phyloP scores from a whole-genome alignment of 108 stramenopile genomes.

The Licmophora abbreviata region DNA sequence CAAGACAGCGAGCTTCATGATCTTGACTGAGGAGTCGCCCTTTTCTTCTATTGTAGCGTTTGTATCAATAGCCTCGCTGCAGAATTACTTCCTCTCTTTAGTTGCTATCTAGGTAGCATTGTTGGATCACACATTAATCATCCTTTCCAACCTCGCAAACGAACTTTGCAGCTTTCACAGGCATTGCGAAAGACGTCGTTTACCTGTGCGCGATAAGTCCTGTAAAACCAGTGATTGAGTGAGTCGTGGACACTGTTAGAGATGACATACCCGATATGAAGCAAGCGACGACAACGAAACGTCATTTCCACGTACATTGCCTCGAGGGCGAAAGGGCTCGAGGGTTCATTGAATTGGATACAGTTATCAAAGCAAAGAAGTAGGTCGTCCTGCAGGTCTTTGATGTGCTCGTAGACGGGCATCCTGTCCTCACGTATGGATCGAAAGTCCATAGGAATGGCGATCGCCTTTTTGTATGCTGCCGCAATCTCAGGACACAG shows the following conservation, averaged over 20 bases:
- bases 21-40: slow-evolving; percentile 10
- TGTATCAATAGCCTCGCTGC: not conserved
- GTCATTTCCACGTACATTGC: slow-evolving; percentile 28
- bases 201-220: slow-evolving; percentile 5
- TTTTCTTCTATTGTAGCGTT: not conserved
- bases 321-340: slow-evolving; percentile 13
- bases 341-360: slow-evolving; percentile 51
- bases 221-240: not conserved
- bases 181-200: slow-evolving; percentile 24
- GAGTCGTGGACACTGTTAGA: not conserved
- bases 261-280: not conserved
- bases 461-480: slow-evolving; percentile 30
- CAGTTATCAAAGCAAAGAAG: slow-evolving; percentile 62
- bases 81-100: not conserved
- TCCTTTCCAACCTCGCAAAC: too few relatives aligned
- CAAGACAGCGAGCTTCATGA: slow-evolving; percentile 7
- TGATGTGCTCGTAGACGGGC: slow-evolving; percentile 35
- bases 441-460: slow-evolving; percentile 69
- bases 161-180: slow-evolving; percentile 12
- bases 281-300: not conserved
- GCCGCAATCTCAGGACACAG: slow-evolving; percentile 44
- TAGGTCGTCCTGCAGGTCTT: slow-evolving; percentile 61
- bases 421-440: slow-evolving; percentile 68
- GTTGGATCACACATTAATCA: too few relatives aligned
- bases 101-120: too few relatives aligned